Conservation (phyloP, 2,329 filamentous ascomycete species). For the Huntiella decipiens region DNA sequence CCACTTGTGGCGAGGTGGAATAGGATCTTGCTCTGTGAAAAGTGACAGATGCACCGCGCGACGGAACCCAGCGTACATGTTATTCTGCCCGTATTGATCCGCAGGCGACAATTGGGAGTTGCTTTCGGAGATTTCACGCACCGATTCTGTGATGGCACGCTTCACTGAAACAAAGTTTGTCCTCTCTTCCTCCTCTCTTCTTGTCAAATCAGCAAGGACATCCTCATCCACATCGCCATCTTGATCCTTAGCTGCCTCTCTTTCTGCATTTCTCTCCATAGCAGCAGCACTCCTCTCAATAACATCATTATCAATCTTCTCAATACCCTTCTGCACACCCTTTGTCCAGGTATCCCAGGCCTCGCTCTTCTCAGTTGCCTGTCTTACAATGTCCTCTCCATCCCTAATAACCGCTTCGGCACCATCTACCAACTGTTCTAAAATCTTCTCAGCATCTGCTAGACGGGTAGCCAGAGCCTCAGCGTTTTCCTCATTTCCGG, state of each 20-base stretch:
- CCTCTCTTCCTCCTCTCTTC: not conserved
- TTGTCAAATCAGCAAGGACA: not conserved
- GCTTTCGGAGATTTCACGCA: conserved; percentile 11
- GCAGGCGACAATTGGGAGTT: conserved; percentile 20
- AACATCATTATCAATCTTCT: not conserved
- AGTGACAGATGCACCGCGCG: conserved; percentile 36
- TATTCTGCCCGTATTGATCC: conserved; percentile 34
- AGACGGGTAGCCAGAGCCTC: not conserved
- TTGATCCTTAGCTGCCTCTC: not conserved
- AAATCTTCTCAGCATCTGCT: not conserved
- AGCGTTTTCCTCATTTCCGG: not conserved
- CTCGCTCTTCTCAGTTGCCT: conserved; percentile 29
- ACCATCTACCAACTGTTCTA: conserved; percentile 3
- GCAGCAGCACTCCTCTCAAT: not conserved
- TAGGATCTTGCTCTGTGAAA: conserved; percentile 27
- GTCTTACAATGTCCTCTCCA: conserved; percentile 28
- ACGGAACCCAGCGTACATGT: conserved; percentile 42
- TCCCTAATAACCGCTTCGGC: not conserved
- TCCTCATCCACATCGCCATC: conserved; percentile 2
- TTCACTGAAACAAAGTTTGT: not conserved
- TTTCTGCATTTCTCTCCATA: not conserved
- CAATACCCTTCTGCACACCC: conserved; percentile 17
- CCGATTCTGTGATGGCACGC: not conserved
- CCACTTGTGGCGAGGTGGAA: conserved; percentile 36
- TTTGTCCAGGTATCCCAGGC: conserved; percentile 30